phyloP scores from a whole-genome alignment of 2,329 filamentous ascomycete genomes.

The Septoria petroselini region DNA sequence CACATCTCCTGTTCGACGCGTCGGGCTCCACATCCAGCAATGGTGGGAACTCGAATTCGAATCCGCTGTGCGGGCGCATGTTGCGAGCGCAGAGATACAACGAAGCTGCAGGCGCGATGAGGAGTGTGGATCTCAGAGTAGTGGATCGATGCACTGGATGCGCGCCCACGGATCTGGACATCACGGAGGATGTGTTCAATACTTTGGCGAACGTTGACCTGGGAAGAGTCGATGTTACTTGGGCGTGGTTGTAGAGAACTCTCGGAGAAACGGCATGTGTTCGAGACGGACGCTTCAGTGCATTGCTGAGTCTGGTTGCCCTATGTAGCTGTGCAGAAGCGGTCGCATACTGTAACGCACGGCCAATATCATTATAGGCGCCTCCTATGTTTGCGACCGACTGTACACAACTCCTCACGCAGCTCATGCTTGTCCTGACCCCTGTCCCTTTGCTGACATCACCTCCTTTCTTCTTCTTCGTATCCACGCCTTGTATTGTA shows the following conservation, averaged over 20 bases:
- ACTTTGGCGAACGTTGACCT: conserved; percentile 41
- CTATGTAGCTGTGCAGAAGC: too few relatives aligned
- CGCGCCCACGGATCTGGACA: conserved; percentile 48
- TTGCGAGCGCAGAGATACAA: conserved; percentile 56
- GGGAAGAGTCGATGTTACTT: conserved; percentile 35
- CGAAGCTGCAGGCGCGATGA: conserved; percentile 26
- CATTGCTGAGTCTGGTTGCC: too few relatives aligned
- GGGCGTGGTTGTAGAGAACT: conserved; percentile 35
- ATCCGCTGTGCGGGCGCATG: conserved; percentile 64
- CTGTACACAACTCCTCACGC: too few relatives aligned
- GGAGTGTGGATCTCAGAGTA: conserved; percentile 57
- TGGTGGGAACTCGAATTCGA: conserved; percentile 54
- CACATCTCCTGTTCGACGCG: conserved; percentile 60
- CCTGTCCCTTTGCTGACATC: too few relatives aligned
- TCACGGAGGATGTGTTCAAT: conserved; percentile 50
- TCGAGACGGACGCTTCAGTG: too few relatives aligned
- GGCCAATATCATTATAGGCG: too few relatives aligned
- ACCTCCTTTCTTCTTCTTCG: too few relatives aligned
- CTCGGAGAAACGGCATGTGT: too few relatives aligned
- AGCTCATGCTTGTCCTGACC: too few relatives aligned
- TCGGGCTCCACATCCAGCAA: conserved; percentile 9
- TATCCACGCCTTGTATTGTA: too few relatives aligned
- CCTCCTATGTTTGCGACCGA: too few relatives aligned
- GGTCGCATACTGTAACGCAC: too few relatives aligned
- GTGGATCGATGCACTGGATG: conserved; percentile 60